Percentiles rank a stretch among this genome's conserved stretches.
phyloP scores from a whole-genome alignment of 1,284 basidiomycete genomes.

The Sanghuangporus sanghuang region DNA sequence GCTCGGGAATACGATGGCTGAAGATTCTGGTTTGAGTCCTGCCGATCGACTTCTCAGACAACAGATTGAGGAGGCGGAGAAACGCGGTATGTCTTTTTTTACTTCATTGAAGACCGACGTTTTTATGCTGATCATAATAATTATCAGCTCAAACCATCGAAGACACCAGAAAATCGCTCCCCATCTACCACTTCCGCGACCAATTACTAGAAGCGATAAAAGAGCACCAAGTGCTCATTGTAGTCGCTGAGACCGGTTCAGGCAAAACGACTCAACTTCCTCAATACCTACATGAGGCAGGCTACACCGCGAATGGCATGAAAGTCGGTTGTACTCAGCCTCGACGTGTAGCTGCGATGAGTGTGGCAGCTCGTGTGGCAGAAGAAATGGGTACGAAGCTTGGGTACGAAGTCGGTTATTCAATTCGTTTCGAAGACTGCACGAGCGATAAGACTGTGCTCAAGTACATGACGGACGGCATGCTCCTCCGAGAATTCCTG shows the following conservation, averaged over 20 bases:
- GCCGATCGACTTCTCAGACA: slow-evolving; percentile 82
- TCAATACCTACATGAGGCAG: slow-evolving; percentile 97
- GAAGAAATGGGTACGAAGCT: slow-evolving; percentile 98
- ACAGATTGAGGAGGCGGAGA: slow-evolving; percentile 90
- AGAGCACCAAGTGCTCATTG: slow-evolving; percentile 88
- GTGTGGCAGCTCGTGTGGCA: slow-evolving; percentile 96
- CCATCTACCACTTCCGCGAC: slow-evolving; percentile 85
- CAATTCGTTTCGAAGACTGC: slow-evolving; percentile 98
- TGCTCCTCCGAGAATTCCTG: slow-evolving; percentile 94
- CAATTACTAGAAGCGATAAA: slow-evolving; percentile 85
- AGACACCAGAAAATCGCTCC: slow-evolving; percentile 86
- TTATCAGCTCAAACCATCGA: slow-evolving; percentile 79
- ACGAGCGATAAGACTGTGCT: slow-evolving; percentile 97
- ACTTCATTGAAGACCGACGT: background rate
- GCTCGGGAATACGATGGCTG: slow-evolving; percentile 76
- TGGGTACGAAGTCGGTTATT: slow-evolving; percentile 97
- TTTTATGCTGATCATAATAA: slow-evolving; percentile 9
- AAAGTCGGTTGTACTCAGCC: slow-evolving; percentile 99
- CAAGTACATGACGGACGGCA: slow-evolving; percentile 99
- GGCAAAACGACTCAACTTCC: slow-evolving; percentile 99
- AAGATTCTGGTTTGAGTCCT: slow-evolving; percentile 69
- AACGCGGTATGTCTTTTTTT: slow-evolving; percentile 56
- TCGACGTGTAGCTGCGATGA: slow-evolving; percentile 98
- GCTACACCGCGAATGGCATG: slow-evolving; percentile 83
- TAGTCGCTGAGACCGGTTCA: slow-evolving; percentile 92